Base-by-base conservation (phyloP, 345 rosid genomes). In the Fremontodendron californicum region DNA sequence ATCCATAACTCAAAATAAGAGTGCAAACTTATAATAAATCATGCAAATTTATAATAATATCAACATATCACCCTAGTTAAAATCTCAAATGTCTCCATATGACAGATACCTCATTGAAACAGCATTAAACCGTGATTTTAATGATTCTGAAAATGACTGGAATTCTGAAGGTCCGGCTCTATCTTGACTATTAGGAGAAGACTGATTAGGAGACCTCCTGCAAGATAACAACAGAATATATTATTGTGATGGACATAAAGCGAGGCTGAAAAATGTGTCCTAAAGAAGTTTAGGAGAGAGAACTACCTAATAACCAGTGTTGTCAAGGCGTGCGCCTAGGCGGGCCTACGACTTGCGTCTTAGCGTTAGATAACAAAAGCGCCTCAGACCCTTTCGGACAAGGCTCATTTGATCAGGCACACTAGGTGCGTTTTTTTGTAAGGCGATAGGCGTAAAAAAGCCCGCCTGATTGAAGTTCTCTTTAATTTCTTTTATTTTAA, bases 111-210 rank as follows among this genome's bases (percentile, higher is more conserved):
- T 92, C 37, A 75, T 82, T 68, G 99, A 96, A 75, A 91, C 89
- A 40, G 95, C 90, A 81, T 80, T 90, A 67, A 93, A 76, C 49
- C 93, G 86, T 42, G 98, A 92, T 82, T 91, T 93, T 8, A 93
- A 68, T 64, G 97, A 88, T 46, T 96, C 99, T 21, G 98, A 93
- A 85, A 96, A 91, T 37, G 98, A 90, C 46, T 90, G 99, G 48
- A 85, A 76, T 33, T 93, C 98, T 0, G 98, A 96, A 73, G 96
- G 94, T 75, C 97, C 98, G 16, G 92, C 98, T 85, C 86, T 86
- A 62, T 93, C 96, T 81, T 92, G 96, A 85, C 76, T 85, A 78
- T 75, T 87, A 62, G 87, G 87, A 52, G 93, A 87, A 80, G 90
- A 85, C 55, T 87, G 90, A 81, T 71, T 81, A 65, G 85, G 83